Base-by-base conservation (phyloP, 306 rosid genomes). In the Morella rubra region DNA sequence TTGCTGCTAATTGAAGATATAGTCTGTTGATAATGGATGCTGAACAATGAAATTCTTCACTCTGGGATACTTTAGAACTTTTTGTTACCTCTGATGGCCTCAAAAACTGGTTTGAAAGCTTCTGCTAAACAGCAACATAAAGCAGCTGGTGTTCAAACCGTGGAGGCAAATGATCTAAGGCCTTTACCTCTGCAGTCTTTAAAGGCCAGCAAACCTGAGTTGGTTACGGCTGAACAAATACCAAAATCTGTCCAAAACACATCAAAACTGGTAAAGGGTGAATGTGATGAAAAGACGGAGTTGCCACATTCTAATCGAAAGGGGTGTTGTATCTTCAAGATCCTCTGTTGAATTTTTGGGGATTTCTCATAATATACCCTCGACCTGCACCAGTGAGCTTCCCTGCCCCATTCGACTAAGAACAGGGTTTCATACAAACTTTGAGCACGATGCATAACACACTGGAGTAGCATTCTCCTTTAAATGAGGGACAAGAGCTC, bases 81-180 rank as follows among this genome's bases (percentile, higher is more conserved):
- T 66, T 56, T 74, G 50, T 81, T 44, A 61, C 76, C 76, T 80
- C 59, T 77, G 80, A 94, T 94, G 96, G 98, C 93, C 81, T 86
- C 98, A 13, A 90, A 83, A 86, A 69, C 77, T 64, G 85, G 84
- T 85, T 44, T 82, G 16, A 88, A 86, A 81, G 85, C 83, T 72
- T 79, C 83, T 61, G 78, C 86, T 0, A 93, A 86, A 62, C 88
- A 58, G 71, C 92, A 82, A 66, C 90, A 76, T 75, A 88, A 80
- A 79, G 73, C 82, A 1, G 67, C 87, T 58, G 88, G 81, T 80
- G 81, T 79, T 72, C 91, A 83, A 79, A 84, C 71, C 27, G 50
- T 71, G 41, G 91, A 84, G 69, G 85, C 73, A 32, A 87, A 88
- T 75, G 88, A 90, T 75, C 66, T 52, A 45, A 72, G 74, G 84